A percentile compares a stretch with the other conserved stretches of the same genome.
Conservation (phyloP, 371 early-diverging fungal species). For the Mucor indicus region DNA sequence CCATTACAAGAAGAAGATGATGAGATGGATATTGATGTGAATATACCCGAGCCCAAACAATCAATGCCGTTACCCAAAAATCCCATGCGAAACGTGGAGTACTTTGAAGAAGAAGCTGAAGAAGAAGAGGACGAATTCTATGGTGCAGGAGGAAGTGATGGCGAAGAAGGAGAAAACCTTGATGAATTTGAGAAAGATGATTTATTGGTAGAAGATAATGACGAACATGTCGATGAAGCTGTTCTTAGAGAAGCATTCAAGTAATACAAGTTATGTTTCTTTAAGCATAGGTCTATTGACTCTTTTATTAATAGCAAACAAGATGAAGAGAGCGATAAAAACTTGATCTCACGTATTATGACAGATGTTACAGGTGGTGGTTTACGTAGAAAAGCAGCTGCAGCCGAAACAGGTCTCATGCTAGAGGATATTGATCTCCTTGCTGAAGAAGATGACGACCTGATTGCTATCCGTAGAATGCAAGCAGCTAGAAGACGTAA, state of each 20-base stretch:
- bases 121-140: constrained; percentile 51
- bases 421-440: constrained; percentile 40
- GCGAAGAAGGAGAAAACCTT: constrained; percentile 27
- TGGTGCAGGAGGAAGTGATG: constrained; percentile 41
- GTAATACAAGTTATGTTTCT: constrained; percentile 15
- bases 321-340: constrained; percentile 35
- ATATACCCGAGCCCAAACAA: no score
- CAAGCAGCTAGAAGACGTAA: constrained; percentile 35
- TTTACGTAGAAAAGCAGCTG: constrained; percentile 35
- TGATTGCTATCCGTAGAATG: constrained; percentile 32
- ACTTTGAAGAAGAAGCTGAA: constrained; percentile 46
- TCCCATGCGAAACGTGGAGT: constrained; percentile 21
- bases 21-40: no score
- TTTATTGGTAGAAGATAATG: constrained; percentile 36
- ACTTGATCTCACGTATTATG: constrained; percentile 36
- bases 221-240: constrained; percentile 38
- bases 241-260: constrained; percentile 28
- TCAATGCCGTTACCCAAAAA: no score
- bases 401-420: constrained; percentile 32
- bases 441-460: constrained; percentile 39
- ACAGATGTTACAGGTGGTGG: constrained; percentile 49
- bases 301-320: constrained; percentile 20
- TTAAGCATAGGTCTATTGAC: background rate
- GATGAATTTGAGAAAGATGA: constrained; percentile 47
- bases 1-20: no score